Evolutionary conservation across 2,329 filamentous ascomycete genomes (phyloP).

Genomic region (Xylariaceae sp.): DNA sequence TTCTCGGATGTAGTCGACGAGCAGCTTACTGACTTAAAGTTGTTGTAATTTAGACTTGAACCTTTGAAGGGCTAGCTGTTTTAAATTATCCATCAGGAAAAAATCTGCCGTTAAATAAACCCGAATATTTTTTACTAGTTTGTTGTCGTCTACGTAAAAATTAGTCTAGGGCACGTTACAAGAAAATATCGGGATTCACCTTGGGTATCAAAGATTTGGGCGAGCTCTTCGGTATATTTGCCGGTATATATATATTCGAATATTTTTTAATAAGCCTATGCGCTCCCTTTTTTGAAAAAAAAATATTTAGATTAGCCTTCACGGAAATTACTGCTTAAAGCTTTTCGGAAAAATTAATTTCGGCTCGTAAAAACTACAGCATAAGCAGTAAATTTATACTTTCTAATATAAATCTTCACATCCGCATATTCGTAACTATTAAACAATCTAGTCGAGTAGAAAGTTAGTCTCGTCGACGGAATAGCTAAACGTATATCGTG

Average conservation of each 20-base stretch:
- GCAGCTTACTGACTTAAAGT: conserved; percentile 7
- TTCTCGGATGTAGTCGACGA: conserved; percentile 14
- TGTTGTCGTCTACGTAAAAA: conserved; percentile 8
- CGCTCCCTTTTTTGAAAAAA: conserved; percentile 9
- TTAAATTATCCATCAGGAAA: conserved; percentile 13
- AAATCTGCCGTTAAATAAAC: conserved; percentile 14
- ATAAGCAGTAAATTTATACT: conserved; percentile 13
- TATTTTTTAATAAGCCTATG: conserved; percentile 14
- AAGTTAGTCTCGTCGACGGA: not conserved
- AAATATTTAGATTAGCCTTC: conserved; percentile 14
- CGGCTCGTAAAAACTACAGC: conserved; percentile 12
- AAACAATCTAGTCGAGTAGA: conserved; percentile 7
- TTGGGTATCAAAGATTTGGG: conserved; percentile 4
- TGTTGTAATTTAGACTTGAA: conserved; percentile 7
- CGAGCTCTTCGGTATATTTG: conserved; percentile 9
- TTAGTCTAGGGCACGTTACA: not conserved
- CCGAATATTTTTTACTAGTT: conserved; percentile 10
- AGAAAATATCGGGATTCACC: conserved; percentile 2
- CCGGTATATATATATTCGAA: conserved; percentile 18
- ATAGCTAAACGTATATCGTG: not conserved
- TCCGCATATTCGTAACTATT: conserved; percentile 13
- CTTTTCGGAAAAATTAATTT: conserved; percentile 14
- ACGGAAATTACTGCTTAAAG: conserved; percentile 8
- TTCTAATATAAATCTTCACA: conserved; percentile 12
- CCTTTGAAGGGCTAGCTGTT: conserved; percentile 6